These are phyloP conservation scores for Populus nigra DNA, from an alignment of 345 rosid genomes.

Conservation along the genomic window DNA sequence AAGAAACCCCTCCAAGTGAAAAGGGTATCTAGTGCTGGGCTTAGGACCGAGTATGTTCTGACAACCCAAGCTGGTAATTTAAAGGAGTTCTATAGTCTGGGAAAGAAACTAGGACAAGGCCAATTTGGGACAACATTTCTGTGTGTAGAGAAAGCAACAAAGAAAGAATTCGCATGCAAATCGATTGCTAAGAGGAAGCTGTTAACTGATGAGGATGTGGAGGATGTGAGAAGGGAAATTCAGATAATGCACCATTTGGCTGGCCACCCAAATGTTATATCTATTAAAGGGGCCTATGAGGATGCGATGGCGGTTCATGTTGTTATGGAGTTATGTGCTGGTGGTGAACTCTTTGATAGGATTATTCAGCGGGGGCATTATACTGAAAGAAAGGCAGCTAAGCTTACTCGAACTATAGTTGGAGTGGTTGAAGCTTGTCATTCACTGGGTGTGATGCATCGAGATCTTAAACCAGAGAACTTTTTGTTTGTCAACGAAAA, in stretches of 20 bases:
- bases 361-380: constrained; percentile 30
- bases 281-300: constrained; percentile 35
- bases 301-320: constrained; percentile 29
- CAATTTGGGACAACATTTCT: constrained; percentile 30
- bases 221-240: constrained; percentile 34
- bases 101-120: constrained; percentile 36
- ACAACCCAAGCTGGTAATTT: constrained; percentile 24
- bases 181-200: constrained; percentile 35
- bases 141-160: constrained; percentile 21
- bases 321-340: constrained; percentile 34
- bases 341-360: constrained; percentile 33
- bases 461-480: constrained; percentile 32
- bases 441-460: constrained; percentile 31
- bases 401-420: constrained; percentile 28
- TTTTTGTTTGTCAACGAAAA: constrained; percentile 19
- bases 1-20: constrained; percentile 22
- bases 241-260: constrained; percentile 36
- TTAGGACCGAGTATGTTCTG: constrained; percentile 19
- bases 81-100: constrained; percentile 25
- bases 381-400: constrained; percentile 33
- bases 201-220: constrained; percentile 30
- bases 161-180: constrained; percentile 29
- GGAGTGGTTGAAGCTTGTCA: constrained; percentile 32
- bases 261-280: constrained; percentile 35
- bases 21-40: constrained; percentile 28